Base-by-base conservation (phyloP, 1,139 yeast genomes). In the Candida glucosophila region DNA sequence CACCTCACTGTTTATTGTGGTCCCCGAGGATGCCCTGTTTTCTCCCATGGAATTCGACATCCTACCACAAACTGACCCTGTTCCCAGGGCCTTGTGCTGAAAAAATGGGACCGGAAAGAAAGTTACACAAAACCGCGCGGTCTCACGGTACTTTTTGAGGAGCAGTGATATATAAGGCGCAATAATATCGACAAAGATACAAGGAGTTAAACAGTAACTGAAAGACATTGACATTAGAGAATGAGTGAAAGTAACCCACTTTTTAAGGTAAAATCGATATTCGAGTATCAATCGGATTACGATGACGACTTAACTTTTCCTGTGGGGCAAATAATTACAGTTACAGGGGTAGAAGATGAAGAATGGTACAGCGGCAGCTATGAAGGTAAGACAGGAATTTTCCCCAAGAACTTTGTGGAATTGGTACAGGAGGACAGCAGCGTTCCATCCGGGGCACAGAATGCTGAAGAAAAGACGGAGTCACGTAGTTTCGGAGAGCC, bases 321-420 rank as follows among this genome's bases (percentile, higher is more conserved):
- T 1, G 70, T 61, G 5, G 90, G 81, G 12, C 85, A 80, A 46
- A 39, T 68, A 22, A 78, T 90, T 34, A 69, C 74, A 5, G 95
- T 90, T 12, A 73, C 77, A 3, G 73, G 70, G 15, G 62, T 81
- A 32, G 95, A 85, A 42, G 96, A 86, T 45, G 93, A 58, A 14
- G 95, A 88, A 37, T 90, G 98, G 98, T 80, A 71, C 44, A 60
- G 70, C 22, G 98, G 98, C 2, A 58, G 64, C 9, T 77, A 67
- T 39, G 57, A 55, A 12, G 74, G 68, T 7, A 52, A 58, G 29
- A 50, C 67, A 19, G 98, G 98, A 6, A 78, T 88, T 61, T 90
- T 90, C 41, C 98, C 98, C 5, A 75, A 72, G 49, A 77, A 75
- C 47, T 90, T 83, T 57, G 97, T 90, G 4, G 74, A 73, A 33